These are phyloP conservation scores for Tetragonia tetragonoides DNA, from an alignment of 148 eudicot species.

Conservation along the genomic window DNA sequence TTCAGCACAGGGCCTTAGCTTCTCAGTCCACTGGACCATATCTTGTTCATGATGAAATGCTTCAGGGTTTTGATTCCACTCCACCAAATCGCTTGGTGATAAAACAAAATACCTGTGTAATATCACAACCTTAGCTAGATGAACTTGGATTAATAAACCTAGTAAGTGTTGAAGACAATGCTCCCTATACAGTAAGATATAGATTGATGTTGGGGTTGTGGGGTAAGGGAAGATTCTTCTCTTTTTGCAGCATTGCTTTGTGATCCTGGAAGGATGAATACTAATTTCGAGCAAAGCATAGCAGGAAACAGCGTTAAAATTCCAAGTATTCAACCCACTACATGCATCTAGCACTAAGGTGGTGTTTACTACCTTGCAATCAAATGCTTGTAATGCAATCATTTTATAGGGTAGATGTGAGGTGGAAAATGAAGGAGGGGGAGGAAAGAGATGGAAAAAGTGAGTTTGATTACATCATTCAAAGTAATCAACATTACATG, in stretches of 20 bases:
- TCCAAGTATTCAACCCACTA: background rate
- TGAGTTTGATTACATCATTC: too few relatives aligned
- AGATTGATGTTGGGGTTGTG: background rate
- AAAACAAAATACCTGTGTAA: constrained; percentile 88
- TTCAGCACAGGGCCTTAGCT: constrained; percentile 98
- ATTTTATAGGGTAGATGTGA: too few relatives aligned
- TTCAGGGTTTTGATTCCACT: constrained; percentile 90
- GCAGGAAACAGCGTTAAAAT: background rate
- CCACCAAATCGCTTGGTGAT: constrained; percentile 86
- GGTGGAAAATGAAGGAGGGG: too few relatives aligned
- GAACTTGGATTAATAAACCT: background rate
- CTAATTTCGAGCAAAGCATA: background rate
- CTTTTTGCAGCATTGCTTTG: too few relatives aligned
- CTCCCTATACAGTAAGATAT: background rate
- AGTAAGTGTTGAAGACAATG: background rate
- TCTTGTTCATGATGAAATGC: constrained; percentile 96
- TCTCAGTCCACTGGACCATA: constrained; percentile 93
- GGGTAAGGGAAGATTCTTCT: too few relatives aligned
- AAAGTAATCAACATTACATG: too few relatives aligned
- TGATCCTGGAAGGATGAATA: background rate
- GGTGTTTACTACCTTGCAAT: too few relatives aligned
- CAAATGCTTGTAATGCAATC: too few relatives aligned
- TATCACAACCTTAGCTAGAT: constrained; percentile 35
- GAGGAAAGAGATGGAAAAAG: too few relatives aligned
- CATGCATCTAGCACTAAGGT: background rate